These are phyloP conservation scores for Nakazawaea wyomingensis DNA, from an alignment of 805 yeast genomes.

Conservation along the genomic window DNA sequence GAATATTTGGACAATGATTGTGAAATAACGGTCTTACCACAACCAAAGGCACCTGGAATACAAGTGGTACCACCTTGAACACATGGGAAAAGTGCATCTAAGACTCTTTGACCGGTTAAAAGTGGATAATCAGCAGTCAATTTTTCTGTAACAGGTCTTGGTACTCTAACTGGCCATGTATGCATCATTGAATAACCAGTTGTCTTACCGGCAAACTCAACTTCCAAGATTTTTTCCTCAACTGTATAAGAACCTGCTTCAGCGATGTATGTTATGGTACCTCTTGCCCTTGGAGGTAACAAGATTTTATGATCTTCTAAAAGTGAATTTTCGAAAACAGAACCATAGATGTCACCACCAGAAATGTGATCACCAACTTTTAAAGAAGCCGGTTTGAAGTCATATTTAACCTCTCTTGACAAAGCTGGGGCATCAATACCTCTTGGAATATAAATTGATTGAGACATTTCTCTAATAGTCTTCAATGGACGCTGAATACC, in stretches of 20 bases:
- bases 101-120: slow-evolving; percentile 97
- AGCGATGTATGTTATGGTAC: slow-evolving; percentile 89
- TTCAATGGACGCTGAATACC: slow-evolving; percentile 99
- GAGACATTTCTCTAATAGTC: slow-evolving; percentile 80
- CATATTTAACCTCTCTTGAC: slow-evolving; percentile 74
- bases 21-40: slow-evolving; percentile 98
- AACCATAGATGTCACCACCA: slow-evolving; percentile 97
- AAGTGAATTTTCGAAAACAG: slow-evolving; percentile 89
- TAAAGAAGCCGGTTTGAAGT: slow-evolving; percentile 72
- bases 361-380: slow-evolving; percentile 96
- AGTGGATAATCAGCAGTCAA: slow-evolving; percentile 91
- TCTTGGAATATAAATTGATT: slow-evolving; percentile 96
- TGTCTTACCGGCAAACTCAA: slow-evolving; percentile 88
- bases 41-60: slow-evolving; percentile 99
- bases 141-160: slow-evolving; percentile 96
- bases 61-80: slow-evolving; percentile 99
- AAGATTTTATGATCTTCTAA: slow-evolving; percentile 89
- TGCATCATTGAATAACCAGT: slow-evolving; percentile 89
- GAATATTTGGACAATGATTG: slow-evolving; percentile 96
- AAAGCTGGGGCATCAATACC: slow-evolving; percentile 98
- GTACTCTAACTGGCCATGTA: slow-evolving; percentile 99
- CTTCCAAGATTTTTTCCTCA: slow-evolving; percentile 85
- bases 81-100: slow-evolving; percentile 96
- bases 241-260: slow-evolving; percentile 86
- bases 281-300: slow-evolving; percentile 97